Evolutionary conservation across 768 basidiomycete species (phyloP).

Genomic region (Boletellus ananas): DNA sequence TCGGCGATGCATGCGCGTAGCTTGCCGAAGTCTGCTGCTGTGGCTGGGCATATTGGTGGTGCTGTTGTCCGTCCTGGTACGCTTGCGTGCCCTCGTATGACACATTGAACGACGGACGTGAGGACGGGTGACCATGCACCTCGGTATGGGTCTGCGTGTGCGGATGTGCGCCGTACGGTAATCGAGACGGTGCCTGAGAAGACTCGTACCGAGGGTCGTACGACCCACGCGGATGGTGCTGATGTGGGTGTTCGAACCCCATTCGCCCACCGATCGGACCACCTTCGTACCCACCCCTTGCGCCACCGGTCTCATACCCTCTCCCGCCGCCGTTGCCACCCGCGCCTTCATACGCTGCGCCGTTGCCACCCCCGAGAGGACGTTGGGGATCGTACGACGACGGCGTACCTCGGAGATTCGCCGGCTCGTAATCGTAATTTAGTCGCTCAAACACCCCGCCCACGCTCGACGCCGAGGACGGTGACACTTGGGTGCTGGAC

Average conservation of each 20-base stretch:
- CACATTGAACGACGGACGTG: conserved; percentile 19
- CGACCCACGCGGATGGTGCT: conserved; percentile 25
- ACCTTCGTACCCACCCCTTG: conserved; percentile 23
- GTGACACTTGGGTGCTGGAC: conserved; percentile 12
- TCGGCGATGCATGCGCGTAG: conserved; percentile 19
- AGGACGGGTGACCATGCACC: conserved; percentile 12
- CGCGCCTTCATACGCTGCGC: conserved; percentile 16
- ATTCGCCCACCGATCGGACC: conserved; percentile 10
- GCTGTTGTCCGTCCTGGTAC: conserved; percentile 27
- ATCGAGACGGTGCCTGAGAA: conserved; percentile 20
- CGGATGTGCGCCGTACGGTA: conserved; percentile 15
- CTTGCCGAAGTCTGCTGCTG: conserved; percentile 19
- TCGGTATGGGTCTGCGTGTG: conserved; percentile 18
- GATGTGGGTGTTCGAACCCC: conserved; percentile 25
- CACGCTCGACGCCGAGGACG: conserved; percentile 10
- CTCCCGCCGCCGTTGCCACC: conserved; percentile 14
- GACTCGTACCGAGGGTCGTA: conserved; percentile 29
- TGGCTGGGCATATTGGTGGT: conserved; percentile 20
- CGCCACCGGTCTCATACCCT: conserved; percentile 16
- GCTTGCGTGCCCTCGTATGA: conserved; percentile 26
- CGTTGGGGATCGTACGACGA: conserved; percentile 25
- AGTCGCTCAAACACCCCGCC: conserved; percentile 22
- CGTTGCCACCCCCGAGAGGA: conserved; percentile 3
- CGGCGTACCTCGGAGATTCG: conserved; percentile 12
- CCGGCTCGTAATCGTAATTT: conserved; percentile 18